Evolutionary conservation across 345 rosid species (phyloP), one percentile per base, ranked within the genome.

Genomic region (Citrus cavaleriei): DNA sequence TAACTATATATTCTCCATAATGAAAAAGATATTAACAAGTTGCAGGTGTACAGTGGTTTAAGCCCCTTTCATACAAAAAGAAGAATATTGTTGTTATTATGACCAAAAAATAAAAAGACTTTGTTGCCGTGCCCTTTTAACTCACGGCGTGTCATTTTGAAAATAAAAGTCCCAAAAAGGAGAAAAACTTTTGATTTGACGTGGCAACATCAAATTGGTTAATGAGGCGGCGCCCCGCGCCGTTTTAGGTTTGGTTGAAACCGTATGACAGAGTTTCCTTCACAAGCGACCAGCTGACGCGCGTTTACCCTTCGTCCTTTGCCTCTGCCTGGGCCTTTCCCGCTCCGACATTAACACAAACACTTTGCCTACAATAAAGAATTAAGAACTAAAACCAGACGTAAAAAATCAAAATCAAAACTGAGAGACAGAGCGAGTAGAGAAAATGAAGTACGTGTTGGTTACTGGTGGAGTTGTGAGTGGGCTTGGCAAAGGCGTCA

Each of bases 391-490:
- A 4, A 27, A 27, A 9, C 4, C 19, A 2, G 16, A 22, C 24
- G 8, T 35, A 32, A 64, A 64, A 71, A 51, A 34, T n/a, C 16
- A 46, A 46, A 46, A 46, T 13, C 18, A 46, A 13, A 46, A 46
- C 51, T 0, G 51, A 46, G 51, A 30, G 27, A 73, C 68, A 32
- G n/a, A 62, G 30, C 27, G 64, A 30, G 4, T 4, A 13, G 51
- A 46, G 68, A 60, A 55, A 84, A 95, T 95, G 98, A 95, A 95
- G 92, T 95, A 91, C 87, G 98, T 95, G 38, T 75, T 95, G 82
- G 96, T 95, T 62, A 90, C 97, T 4, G 99, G 98, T 51, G 99
- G 99, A 82, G 99, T 95, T 46, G 99, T 95, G 38, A 95, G 99
- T 74, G 99, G 99, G 37, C 95, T 95, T 54, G 99, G 99, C 75